phyloP scores from a whole-genome alignment of 139 green algal genomes.

The Chlamydomonas sphaeroides region DNA sequence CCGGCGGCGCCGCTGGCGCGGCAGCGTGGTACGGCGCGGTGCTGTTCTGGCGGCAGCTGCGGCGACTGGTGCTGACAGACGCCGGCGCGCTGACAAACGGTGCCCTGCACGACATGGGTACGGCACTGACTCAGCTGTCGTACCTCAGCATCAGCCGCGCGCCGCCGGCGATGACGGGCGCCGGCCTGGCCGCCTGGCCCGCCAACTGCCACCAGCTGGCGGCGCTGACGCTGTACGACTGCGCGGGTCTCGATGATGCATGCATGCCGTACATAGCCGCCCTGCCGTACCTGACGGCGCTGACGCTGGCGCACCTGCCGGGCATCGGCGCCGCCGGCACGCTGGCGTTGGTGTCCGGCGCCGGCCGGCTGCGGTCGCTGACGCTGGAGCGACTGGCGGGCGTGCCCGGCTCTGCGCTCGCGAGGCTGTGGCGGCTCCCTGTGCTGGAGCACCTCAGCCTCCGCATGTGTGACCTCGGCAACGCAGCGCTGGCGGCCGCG shows the following conservation, averaged over 20 bases:
- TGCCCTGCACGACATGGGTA: background rate
- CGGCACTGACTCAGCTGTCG: background rate
- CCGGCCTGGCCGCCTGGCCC: conserved; percentile 11
- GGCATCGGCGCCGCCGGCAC: background rate
- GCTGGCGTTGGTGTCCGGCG: background rate
- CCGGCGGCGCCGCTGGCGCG: background rate
- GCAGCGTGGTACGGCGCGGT: background rate
- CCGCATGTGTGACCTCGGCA: conserved; percentile 18
- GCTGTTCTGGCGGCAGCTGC: background rate
- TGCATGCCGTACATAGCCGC: background rate
- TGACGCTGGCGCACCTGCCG: conserved; percentile 18
- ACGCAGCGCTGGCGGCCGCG: background rate
- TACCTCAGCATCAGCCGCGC: conserved; percentile 17
- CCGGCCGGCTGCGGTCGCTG: background rate
- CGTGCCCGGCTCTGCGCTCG: background rate
- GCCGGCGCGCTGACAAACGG: background rate
- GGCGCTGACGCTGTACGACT: conserved; percentile 13
- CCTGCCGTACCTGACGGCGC: background rate
- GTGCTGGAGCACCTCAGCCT: conserved; percentile 66
- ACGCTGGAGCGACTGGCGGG: conserved; percentile 16
- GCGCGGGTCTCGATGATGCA: background rate
- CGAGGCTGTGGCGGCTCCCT: conserved; percentile 43
- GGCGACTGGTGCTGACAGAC: background rate
- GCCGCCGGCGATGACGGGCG: background rate
- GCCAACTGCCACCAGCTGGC: background rate